These are phyloP conservation scores for Trichoderma afroharzianum DNA, from an alignment of 2,329 filamentous ascomycete species.

Conservation along the genomic window DNA sequence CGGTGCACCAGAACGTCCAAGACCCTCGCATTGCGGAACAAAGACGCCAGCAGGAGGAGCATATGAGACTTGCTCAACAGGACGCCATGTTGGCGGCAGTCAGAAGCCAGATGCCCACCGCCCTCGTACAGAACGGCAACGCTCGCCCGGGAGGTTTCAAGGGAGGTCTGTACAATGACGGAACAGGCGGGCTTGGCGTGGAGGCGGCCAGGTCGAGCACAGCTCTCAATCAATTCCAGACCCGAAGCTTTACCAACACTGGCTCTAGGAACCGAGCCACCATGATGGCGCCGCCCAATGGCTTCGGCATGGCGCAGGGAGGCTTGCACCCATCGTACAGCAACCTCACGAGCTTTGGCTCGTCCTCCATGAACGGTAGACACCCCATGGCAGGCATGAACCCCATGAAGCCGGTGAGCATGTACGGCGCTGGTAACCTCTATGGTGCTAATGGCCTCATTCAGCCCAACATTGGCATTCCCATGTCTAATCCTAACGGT, in stretches of 20 bases:
- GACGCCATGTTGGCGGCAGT: conserved; percentile 48
- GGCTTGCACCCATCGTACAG: conserved; percentile 27
- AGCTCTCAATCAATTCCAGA: conserved; percentile 22
- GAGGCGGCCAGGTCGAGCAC: conserved; percentile 28
- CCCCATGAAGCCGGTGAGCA: conserved; percentile 13
- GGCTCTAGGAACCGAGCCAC: conserved; percentile 30
- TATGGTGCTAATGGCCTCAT: conserved; percentile 27
- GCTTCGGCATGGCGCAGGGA: conserved; percentile 24
- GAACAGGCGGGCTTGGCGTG: conserved; percentile 37
- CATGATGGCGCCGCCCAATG: conserved; percentile 18
- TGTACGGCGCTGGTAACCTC: conserved; percentile 24
- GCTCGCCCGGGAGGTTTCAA: conserved; percentile 45
- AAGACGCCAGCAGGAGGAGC: conserved; percentile 39
- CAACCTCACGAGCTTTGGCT: conserved; percentile 23
- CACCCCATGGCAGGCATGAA: conserved; percentile 12
- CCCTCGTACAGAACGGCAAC: conserved; percentile 31
- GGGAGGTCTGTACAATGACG: conserved; percentile 54
- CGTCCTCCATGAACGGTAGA: conserved; percentile 10
- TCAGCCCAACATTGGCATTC: conserved; percentile 26
- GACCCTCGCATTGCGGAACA: conserved; percentile 40
- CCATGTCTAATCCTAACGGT: conserved; percentile 23
- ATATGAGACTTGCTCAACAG: conserved; percentile 38
- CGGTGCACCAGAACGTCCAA: conserved; percentile 40
- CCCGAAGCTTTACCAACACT: conserved; percentile 23
- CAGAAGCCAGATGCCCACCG: conserved; percentile 48